Conservation (phyloP, 805 yeast genomes). For the Starmerella khaoyaiensis region DNA sequence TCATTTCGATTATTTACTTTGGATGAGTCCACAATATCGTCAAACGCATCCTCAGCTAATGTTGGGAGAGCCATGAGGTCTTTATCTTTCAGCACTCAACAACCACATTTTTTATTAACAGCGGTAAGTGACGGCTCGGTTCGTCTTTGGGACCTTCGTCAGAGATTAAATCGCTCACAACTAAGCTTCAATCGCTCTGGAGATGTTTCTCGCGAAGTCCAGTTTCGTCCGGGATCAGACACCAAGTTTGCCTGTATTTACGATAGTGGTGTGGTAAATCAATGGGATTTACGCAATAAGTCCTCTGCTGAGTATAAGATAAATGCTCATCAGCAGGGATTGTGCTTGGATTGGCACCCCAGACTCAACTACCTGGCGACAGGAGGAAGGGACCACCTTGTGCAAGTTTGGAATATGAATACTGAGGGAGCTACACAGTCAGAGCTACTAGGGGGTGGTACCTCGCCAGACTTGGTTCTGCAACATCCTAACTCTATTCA, state of each 20-base stretch:
- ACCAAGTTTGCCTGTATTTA: slow-evolving; percentile 61
- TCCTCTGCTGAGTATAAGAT: slow-evolving; percentile 50
- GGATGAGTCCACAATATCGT: background rate
- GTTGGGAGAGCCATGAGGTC: slow-evolving; percentile 37
- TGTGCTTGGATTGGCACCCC: slow-evolving; percentile 81
- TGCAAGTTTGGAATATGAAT: slow-evolving; percentile 61
- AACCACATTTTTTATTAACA: slow-evolving; percentile 49
- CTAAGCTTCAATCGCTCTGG: slow-evolving; percentile 46
- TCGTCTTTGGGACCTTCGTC: slow-evolving; percentile 71
- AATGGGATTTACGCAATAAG: slow-evolving; percentile 74
- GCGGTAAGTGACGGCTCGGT: slow-evolving; percentile 71
- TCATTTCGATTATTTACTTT: slow-evolving; percentile 24
- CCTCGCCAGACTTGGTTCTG: slow-evolving; percentile 55
- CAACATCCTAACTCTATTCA: slow-evolving; percentile 68
- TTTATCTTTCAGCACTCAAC: slow-evolving; percentile 43
- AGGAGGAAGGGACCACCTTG: slow-evolving; percentile 82
- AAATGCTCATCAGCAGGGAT: slow-evolving; percentile 82
- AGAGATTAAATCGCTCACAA: slow-evolving; percentile 38
- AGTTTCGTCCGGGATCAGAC: slow-evolving; percentile 40
- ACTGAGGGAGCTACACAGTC: slow-evolving; percentile 22
- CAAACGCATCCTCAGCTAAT: slow-evolving; percentile 7
- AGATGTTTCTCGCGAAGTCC: slow-evolving; percentile 53
- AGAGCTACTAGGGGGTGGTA: slow-evolving; percentile 24
- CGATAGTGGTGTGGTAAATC: slow-evolving; percentile 77
- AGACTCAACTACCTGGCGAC: slow-evolving; percentile 66